A percentile compares a stretch with the other conserved stretches of the same genome.
These are phyloP conservation scores for Fusarium lyarnte DNA, from an alignment of 2,329 filamentous ascomycete genomes.

Conservation along the genomic window DNA sequence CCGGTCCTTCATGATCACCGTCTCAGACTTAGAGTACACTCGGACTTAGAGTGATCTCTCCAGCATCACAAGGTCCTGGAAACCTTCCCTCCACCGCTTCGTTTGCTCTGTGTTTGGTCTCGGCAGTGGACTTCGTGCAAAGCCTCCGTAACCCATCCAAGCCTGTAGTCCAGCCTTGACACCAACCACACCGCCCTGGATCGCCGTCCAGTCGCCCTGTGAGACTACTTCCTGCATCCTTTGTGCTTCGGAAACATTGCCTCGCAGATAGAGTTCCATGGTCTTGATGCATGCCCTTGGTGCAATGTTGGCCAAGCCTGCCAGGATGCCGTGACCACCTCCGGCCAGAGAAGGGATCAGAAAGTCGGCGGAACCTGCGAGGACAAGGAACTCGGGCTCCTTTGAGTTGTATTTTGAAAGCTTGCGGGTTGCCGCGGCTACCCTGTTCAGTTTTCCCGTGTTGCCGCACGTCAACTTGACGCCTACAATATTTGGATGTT, in stretches of 20 bases:
- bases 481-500: constrained; percentile 73
- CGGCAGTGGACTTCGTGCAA: constrained; percentile 45
- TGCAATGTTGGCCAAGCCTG: constrained; percentile 76
- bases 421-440: constrained; percentile 65
- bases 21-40: constrained; percentile 33
- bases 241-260: constrained; percentile 67
- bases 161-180: constrained; percentile 74
- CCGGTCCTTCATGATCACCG: constrained; percentile 6
- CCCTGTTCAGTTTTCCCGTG: constrained; percentile 74
- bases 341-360: constrained; percentile 73
- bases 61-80: constrained; percentile 60
- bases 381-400: constrained; percentile 67
- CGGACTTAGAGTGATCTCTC: constrained; percentile 56
- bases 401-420: constrained; percentile 23
- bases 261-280: constrained; percentile 67
- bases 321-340: constrained; percentile 76
- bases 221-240: constrained; percentile 72
- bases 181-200: constrained; percentile 75
- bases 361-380: constrained; percentile 79
- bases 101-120: constrained; percentile 60
- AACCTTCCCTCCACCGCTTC: constrained; percentile 64
- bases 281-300: constrained; percentile 72
- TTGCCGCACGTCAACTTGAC: constrained; percentile 77
- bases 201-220: constrained; percentile 76
- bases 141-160: constrained; percentile 75